Evolutionary conservation across 768 basidiomycete species (phyloP).

Genomic region (Auriscalpium vulgare): DNA sequence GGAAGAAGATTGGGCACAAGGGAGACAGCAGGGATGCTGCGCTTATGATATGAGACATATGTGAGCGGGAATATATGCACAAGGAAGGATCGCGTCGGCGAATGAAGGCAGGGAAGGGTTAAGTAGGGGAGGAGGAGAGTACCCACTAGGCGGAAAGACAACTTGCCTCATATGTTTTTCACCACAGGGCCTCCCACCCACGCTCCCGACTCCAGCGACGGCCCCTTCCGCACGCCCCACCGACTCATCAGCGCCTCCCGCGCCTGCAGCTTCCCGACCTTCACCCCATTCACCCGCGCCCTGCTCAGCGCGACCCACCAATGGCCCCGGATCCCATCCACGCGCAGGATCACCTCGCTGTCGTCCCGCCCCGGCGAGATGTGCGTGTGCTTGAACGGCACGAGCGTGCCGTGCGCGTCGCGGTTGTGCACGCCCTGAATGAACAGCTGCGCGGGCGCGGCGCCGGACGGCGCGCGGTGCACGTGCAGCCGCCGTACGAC

Average conservation of each 20-base stretch:
- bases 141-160: too few relatives aligned
- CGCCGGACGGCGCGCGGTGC: conserved; percentile 1
- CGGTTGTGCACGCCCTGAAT: conserved; percentile 6
- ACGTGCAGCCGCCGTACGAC: conserved; percentile 13
- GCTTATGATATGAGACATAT: conserved; percentile 51
- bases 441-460: conserved; percentile 7
- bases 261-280: conserved; percentile 1
- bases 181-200: not conserved
- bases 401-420: conserved; percentile 5
- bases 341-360: conserved; percentile 13
- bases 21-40: conserved; percentile 24
- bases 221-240: conserved; percentile 11
- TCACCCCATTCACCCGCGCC: conserved; percentile 7
- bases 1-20: conserved; percentile 15
- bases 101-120: conserved; percentile 58
- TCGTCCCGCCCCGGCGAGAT: conserved; percentile 13
- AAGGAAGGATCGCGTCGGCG: conserved; percentile 66
- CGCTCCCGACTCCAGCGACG: not conserved
- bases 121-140: too few relatives aligned
- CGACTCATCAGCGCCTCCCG: conserved; percentile 5
- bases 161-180: not conserved
- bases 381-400: conserved; percentile 7
- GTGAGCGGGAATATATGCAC: conserved; percentile 59
- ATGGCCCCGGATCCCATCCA: conserved; percentile 12
- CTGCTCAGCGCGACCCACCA: conserved; percentile 13